Percentiles rank a stretch among this genome's conserved stretches.
Conservation (phyloP, 2,329 filamentous ascomycete species). For the Cladophialophora yegresii region DNA sequence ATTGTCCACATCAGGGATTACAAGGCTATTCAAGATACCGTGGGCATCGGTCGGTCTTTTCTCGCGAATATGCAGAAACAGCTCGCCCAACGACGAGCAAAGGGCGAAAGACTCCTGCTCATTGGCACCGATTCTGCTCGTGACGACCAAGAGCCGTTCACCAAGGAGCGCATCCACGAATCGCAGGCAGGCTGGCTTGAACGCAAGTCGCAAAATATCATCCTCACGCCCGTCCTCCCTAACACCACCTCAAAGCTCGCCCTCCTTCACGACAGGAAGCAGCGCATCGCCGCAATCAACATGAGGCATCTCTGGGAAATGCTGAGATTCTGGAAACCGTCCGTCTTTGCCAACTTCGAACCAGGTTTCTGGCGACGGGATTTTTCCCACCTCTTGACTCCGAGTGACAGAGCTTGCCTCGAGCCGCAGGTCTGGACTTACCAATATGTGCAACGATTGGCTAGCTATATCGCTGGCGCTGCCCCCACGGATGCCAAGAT, state of each 20-base stretch:
- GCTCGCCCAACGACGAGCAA: slow-evolving; percentile 70
- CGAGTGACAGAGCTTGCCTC: slow-evolving; percentile 41
- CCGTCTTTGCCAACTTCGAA: slow-evolving; percentile 27
- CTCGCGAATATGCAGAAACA: slow-evolving; percentile 69
- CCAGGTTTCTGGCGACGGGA: slow-evolving; percentile 37
- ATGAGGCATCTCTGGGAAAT: slow-evolving; percentile 66
- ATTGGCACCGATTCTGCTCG: slow-evolving; percentile 72
- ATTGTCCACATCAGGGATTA: slow-evolving; percentile 82
- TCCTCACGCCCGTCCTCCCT: slow-evolving; percentile 56
- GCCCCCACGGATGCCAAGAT: slow-evolving; percentile 38
- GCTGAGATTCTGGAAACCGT: slow-evolving; percentile 48
- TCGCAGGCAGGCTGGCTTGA: slow-evolving; percentile 52
- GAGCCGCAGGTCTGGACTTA: slow-evolving; percentile 57
- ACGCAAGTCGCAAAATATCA: slow-evolving; percentile 55
- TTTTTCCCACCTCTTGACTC: slow-evolving; percentile 36
- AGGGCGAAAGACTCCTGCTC: slow-evolving; percentile 72
- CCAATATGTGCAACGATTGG: slow-evolving; percentile 63
- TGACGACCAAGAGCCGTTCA: slow-evolving; percentile 51
- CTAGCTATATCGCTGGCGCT: slow-evolving; percentile 51
- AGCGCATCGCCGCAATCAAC: slow-evolving; percentile 59
- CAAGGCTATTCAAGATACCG: slow-evolving; percentile 66
- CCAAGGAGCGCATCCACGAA: slow-evolving; percentile 48
- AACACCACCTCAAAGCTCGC: slow-evolving; percentile 35
- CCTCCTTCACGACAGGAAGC: slow-evolving; percentile 47
- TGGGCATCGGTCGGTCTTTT: slow-evolving; percentile 66